phyloP scores from a whole-genome alignment of 164 flowering plant species.

The Aristolochia californica region DNA sequence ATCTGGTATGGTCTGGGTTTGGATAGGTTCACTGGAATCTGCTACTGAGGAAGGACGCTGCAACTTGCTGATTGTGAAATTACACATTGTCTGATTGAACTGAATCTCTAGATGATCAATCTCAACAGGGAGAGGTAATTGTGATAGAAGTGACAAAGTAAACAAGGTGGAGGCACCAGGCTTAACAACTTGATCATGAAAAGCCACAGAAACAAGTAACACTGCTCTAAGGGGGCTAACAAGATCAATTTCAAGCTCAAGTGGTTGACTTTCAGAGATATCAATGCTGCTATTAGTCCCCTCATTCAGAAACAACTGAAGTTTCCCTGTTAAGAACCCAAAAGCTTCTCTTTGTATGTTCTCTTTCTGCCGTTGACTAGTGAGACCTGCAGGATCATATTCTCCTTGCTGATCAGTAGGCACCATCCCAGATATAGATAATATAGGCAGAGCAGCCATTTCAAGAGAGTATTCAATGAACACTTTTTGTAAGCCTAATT shows the following conservation, averaged over 20 bases:
- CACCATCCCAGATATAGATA: constrained; percentile 18
- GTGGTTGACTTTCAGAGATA: constrained; percentile 36
- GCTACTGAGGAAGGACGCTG: constrained; percentile 10
- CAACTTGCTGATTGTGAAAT: constrained; percentile 51
- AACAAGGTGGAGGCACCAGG: constrained; percentile 52
- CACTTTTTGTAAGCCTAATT: constrained; percentile 39
- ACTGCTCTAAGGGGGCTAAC: constrained; percentile 85
- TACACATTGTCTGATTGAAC: constrained; percentile 79
- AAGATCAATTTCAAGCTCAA: constrained; percentile 85
- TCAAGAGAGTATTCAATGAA: constrained; percentile 89
- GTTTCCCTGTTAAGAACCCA: constrained; percentile 41
- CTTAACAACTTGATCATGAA: constrained; percentile 82
- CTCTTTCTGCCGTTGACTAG: constrained; percentile 48
- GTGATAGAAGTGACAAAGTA: constrained; percentile 78
- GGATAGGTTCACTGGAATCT: constrained; percentile 11
- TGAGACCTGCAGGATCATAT: constrained; percentile 71
- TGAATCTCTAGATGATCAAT: constrained; percentile 79
- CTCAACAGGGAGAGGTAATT: constrained; percentile 61
- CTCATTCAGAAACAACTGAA: constrained; percentile 17
- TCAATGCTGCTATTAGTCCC: constrained; percentile 17
- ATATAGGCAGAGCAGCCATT: constrained; percentile 89
- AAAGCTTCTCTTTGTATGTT: constrained; percentile 63
- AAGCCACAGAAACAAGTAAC: constrained; percentile 84
- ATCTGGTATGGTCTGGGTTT: constrained; percentile 45
- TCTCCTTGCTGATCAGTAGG: constrained; percentile 26